phyloP scores from a whole-genome alignment of 352 stramenopile species.

The Phytophthora lateralis region DNA sequence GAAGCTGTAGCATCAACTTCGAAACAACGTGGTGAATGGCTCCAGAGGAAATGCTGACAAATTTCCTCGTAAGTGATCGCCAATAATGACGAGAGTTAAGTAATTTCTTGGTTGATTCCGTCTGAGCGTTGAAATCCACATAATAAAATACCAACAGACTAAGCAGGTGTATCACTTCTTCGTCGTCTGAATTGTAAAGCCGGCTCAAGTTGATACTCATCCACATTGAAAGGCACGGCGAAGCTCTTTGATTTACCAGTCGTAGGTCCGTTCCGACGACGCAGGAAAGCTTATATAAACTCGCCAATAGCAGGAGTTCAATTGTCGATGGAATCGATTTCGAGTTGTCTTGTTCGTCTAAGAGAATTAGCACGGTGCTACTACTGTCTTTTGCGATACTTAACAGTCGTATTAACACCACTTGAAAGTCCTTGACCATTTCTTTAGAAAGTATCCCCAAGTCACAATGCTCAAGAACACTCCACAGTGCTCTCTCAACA shows the following conservation, averaged over 20 bases:
- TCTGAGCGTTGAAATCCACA: neutral
- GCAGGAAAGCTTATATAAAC: constrained; percentile 4
- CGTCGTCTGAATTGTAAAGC: neutral
- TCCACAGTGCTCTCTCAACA: neutral
- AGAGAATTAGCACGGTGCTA: neutral
- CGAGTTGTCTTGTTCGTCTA: neutral
- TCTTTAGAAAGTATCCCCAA: neutral
- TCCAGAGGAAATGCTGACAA: neutral
- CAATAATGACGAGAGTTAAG: constrained; percentile 10
- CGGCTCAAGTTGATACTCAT: constrained; percentile 9
- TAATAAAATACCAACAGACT: constrained; percentile 1
- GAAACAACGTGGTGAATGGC: neutral
- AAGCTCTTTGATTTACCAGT: neutral
- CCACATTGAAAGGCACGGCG: constrained; percentile 12
- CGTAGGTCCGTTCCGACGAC: neutral
- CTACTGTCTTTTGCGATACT: neutral
- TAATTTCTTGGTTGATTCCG: neutral
- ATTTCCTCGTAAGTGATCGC: constrained; percentile 18
- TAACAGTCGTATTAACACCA: neutral
- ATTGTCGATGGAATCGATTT: neutral
- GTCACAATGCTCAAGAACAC: constrained; percentile 2
- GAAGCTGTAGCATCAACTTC: constrained; percentile 13
- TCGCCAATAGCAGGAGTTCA: constrained; percentile 14
- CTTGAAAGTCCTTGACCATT: neutral
- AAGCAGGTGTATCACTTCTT: neutral